These are phyloP conservation scores for Globisporangium barbulae DNA, from an alignment of 352 stramenopile genomes.

Conservation along the genomic window DNA sequence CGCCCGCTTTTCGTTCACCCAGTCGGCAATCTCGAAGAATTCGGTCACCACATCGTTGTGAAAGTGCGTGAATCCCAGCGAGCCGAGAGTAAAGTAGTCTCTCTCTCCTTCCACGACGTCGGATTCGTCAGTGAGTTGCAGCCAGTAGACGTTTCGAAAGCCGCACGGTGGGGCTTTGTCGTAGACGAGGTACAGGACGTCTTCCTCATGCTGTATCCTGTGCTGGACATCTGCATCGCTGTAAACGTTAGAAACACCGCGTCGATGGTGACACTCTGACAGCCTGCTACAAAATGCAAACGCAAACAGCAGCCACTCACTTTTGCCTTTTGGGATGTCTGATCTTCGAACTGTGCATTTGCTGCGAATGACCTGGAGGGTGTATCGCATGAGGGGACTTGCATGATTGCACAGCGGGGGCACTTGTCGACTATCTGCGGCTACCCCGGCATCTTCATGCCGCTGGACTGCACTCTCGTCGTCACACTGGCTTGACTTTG, in stretches of 20 bases:
- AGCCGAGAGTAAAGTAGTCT: slow-evolving; percentile 60
- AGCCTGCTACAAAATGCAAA: slow-evolving; percentile 7
- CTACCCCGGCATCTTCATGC: too few species aligned
- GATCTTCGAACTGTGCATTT: slow-evolving; percentile 22
- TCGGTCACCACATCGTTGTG: slow-evolving; percentile 34
- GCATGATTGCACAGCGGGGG: not conserved
- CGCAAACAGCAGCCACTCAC: slow-evolving; percentile 14
- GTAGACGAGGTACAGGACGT: slow-evolving; percentile 54
- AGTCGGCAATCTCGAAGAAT: slow-evolving; percentile 46
- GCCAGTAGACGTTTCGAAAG: slow-evolving; percentile 69
- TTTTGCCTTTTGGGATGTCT: slow-evolving; percentile 36
- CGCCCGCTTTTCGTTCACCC: slow-evolving; percentile 66
- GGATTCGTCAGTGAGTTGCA: slow-evolving; percentile 43
- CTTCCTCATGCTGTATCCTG: slow-evolving; percentile 35
- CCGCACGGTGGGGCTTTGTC: slow-evolving; percentile 41
- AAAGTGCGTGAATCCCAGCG: slow-evolving; percentile 58
- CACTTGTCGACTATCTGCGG: not conserved
- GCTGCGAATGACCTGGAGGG: slow-evolving; percentile 38
- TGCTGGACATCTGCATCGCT: slow-evolving; percentile 16
- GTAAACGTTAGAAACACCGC: not conserved
- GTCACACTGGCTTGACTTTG: slow-evolving; percentile 4
- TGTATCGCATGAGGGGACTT: slow-evolving; percentile 33
- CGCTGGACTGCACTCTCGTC: not conserved
- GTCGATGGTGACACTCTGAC: slow-evolving; percentile 2
- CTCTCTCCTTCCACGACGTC: slow-evolving; percentile 20